A percentile compares a stretch with the other conserved stretches of the same genome.
These are phyloP conservation scores for Fusarium sp. DNA, from an alignment of 2,329 filamentous ascomycete genomes.

Conservation along the genomic window DNA sequence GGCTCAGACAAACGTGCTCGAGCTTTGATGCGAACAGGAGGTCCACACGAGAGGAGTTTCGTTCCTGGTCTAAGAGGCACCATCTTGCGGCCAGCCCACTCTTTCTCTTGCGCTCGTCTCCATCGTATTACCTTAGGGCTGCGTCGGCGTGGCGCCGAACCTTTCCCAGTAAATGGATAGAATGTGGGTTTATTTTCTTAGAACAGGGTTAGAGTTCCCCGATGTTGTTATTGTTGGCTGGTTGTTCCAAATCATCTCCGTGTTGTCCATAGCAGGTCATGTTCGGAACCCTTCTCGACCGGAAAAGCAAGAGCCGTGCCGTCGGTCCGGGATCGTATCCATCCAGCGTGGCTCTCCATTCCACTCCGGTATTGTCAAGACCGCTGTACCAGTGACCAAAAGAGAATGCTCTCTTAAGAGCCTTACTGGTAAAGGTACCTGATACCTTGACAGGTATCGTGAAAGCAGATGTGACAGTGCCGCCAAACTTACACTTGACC, in stretches of 20 bases:
- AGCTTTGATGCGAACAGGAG: neutral
- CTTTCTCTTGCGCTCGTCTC: neutral
- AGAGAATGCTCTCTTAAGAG: no score
- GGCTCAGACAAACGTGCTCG: neutral
- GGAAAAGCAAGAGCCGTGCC: neutral
- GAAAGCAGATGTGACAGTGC: neutral
- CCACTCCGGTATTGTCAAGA: neutral
- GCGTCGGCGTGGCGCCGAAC: neutral
- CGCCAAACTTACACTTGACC: neutral
- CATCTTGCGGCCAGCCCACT: neutral
- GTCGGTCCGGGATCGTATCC: neutral
- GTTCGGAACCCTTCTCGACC: neutral
- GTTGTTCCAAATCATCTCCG: neutral
- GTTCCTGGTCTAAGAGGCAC: neutral
- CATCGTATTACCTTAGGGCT: neutral
- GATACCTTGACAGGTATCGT: no score
- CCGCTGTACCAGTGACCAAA: no score
- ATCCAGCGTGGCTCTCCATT: neutral
- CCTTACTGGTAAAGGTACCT: no score
- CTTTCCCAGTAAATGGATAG: neutral
- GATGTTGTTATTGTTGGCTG: neutral
- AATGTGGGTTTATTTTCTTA: neutral
- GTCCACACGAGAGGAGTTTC: neutral
- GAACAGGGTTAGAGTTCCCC: neutral
- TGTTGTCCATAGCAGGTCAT: neutral